phyloP scores from a whole-genome alignment of 768 basidiomycete species.

The Suillus tomentosus region DNA sequence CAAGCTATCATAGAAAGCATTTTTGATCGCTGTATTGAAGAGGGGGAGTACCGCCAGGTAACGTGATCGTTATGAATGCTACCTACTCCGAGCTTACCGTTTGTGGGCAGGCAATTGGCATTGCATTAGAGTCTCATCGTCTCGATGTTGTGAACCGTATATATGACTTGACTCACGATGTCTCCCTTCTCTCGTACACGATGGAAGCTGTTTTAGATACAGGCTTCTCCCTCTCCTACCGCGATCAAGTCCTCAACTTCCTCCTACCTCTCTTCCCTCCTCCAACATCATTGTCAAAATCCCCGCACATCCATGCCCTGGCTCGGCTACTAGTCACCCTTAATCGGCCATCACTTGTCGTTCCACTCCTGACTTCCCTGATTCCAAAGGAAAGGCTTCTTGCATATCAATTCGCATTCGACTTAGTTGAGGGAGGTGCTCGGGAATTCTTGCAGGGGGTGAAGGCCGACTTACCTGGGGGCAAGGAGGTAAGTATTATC shows the following conservation, averaged over 20 bases:
- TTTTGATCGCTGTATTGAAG: slow-evolving; percentile 80
- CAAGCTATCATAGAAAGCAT: slow-evolving; percentile 88
- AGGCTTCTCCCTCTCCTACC: slow-evolving; percentile 83
- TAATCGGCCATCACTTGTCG: slow-evolving; percentile 76
- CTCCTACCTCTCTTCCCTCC: slow-evolving; percentile 85
- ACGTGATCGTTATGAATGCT: not conserved
- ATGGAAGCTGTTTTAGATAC: slow-evolving; percentile 92
- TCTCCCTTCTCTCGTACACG: slow-evolving; percentile 81
- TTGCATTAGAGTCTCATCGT: slow-evolving; percentile 89
- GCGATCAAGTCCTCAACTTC: slow-evolving; percentile 78
- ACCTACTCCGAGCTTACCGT: slow-evolving; percentile 5
- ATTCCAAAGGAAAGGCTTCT: slow-evolving; percentile 71
- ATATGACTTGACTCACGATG: slow-evolving; percentile 73
- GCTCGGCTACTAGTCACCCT: slow-evolving; percentile 90
- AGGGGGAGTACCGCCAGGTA: slow-evolving; percentile 91
- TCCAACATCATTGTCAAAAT: slow-evolving; percentile 68
- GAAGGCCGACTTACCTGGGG: slow-evolving; percentile 66
- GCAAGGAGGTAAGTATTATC: slow-evolving; percentile 52
- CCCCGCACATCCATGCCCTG: slow-evolving; percentile 75
- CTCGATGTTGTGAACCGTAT: slow-evolving; percentile 84
- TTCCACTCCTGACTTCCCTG: slow-evolving; percentile 71
- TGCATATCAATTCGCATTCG: slow-evolving; percentile 95
- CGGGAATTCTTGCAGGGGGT: slow-evolving; percentile 90
- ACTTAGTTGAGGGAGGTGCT: slow-evolving; percentile 90
- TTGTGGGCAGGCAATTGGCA: slow-evolving; percentile 77